Percentiles rank a stretch among this genome's conserved stretches.
phyloP scores from a whole-genome alignment of 108 stramenopile genomes.

The Mediolabrus comicus region DNA sequence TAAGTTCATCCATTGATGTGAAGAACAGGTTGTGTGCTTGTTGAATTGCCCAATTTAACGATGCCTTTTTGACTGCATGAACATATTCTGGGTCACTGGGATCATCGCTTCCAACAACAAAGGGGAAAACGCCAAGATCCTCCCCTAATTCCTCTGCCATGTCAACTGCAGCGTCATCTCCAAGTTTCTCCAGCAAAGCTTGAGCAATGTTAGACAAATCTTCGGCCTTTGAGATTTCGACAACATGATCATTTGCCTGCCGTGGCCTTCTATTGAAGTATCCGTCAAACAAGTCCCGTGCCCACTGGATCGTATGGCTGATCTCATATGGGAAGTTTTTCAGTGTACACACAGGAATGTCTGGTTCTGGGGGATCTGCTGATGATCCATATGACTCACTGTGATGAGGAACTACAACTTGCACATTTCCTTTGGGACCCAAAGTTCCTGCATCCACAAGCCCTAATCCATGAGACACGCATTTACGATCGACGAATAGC shows the following conservation, averaged over 20 bases:
- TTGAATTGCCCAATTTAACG: constrained; percentile 67
- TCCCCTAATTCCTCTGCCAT: constrained; percentile 69
- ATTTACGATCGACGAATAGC: constrained; percentile 78
- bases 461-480: constrained; percentile 69
- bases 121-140: constrained; percentile 54
- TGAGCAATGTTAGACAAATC: constrained; percentile 44
- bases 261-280: constrained; percentile 71
- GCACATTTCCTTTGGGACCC: constrained; percentile 89
- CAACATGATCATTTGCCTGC: constrained; percentile 75
- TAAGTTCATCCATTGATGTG: constrained; percentile 56
- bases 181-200: constrained; percentile 49
- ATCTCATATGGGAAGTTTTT: constrained; percentile 91
- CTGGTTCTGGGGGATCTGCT: constrained; percentile 83
- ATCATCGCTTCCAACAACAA: constrained; percentile 23
- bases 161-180: constrained; percentile 64
- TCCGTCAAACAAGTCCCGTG: constrained; percentile 83
- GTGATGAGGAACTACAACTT: constrained; percentile 79
- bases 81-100: constrained; percentile 38
- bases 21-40: constrained; percentile 58
- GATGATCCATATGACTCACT: constrained; percentile 90
- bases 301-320: constrained; percentile 92
- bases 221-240: constrained; percentile 24
- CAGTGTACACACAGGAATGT: constrained; percentile 87
- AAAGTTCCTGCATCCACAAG: constrained; percentile 86
- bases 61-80: constrained; percentile 27